A percentile compares a stretch with the other conserved stretches of the same genome.
Conservation (phyloP, 768 basidiomycete species). For the Leucocoprinus sp. region DNA sequence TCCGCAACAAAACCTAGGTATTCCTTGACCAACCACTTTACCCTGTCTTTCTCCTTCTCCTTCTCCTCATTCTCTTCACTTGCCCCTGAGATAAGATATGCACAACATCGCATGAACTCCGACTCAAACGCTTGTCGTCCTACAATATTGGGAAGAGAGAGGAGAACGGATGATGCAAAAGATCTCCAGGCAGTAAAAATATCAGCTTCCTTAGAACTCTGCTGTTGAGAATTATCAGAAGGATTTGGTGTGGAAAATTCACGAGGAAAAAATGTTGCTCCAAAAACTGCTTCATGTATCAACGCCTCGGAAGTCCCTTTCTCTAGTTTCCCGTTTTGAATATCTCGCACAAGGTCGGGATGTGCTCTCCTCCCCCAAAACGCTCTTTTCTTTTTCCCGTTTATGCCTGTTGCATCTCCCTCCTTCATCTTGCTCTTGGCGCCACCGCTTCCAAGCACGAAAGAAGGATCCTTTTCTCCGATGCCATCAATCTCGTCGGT, state of each 20-base stretch:
- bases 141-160: slow-evolving; percentile 51
- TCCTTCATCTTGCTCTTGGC: slow-evolving; percentile 25
- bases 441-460: slow-evolving; percentile 5
- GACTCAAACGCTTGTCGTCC: slow-evolving; percentile 51
- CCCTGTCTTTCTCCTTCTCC: slow-evolving; percentile 31
- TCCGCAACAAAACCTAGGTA: slow-evolving; percentile 53
- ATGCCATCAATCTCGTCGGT: slow-evolving; percentile 21
- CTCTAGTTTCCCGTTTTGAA: slow-evolving; percentile 33
- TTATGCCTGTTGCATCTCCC: slow-evolving; percentile 14
- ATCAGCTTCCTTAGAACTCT: slow-evolving; percentile 3
- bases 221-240: not conserved
- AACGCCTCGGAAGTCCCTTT: slow-evolving; percentile 75
- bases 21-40: slow-evolving; percentile 57
- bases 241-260: not conserved
- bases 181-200: slow-evolving; percentile 42
- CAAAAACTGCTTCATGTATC: slow-evolving; percentile 75
- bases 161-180: slow-evolving; percentile 53
- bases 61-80: slow-evolving; percentile 29
- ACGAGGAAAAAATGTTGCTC: slow-evolving; percentile 48
- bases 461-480: slow-evolving; percentile 13
- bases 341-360: slow-evolving; percentile 50
- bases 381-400: slow-evolving; percentile 50
- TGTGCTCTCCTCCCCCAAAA: slow-evolving; percentile 77
- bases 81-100: slow-evolving; percentile 54
- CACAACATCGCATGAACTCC: slow-evolving; percentile 63